These are phyloP conservation scores for Fusarium sp. DNA, from an alignment of 2,329 filamentous ascomycete species.

Conservation along the genomic window DNA sequence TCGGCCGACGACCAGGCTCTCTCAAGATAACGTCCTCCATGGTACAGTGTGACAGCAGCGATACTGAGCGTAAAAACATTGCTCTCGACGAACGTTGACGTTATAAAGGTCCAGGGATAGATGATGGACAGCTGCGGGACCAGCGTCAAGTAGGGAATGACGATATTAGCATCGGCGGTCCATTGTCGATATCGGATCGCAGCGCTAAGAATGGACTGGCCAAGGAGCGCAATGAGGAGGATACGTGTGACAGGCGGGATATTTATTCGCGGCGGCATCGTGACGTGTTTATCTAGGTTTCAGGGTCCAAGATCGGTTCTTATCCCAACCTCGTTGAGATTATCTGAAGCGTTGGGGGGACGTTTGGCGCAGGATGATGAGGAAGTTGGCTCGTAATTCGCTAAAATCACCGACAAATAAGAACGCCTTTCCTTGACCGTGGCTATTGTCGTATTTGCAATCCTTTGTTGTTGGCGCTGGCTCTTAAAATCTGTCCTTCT, in stretches of 20 bases:
- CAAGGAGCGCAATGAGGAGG: conserved; percentile 77
- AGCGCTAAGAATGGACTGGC: conserved; percentile 85
- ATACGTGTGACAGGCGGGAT: conserved; percentile 91
- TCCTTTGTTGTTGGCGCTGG: conserved; percentile 17
- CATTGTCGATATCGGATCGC: conserved; percentile 79
- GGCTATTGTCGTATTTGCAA: conserved; percentile 4
- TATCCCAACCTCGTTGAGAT: conserved; percentile 12
- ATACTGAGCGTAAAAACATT: conserved; percentile 89
- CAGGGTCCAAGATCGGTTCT: conserved; percentile 11
- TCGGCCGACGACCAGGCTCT: conserved; percentile 93
- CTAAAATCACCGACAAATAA: not conserved
- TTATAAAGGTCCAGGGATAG: conserved; percentile 93
- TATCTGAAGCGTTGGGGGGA: conserved; percentile 1
- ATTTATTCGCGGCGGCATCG: conserved; percentile 86
- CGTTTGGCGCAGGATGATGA: conserved; percentile 12
- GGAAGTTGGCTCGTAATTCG: not conserved
- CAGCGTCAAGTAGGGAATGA: conserved; percentile 87
- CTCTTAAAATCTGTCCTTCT: conserved; percentile 20
- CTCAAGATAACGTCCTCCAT: conserved; percentile 95
- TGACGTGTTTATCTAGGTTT: conserved; percentile 40
- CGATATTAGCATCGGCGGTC: conserved; percentile 70
- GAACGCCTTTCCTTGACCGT: not conserved
- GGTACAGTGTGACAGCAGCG: conserved; percentile 82
- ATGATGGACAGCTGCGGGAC: conserved; percentile 84
- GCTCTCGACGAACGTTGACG: conserved; percentile 88